These are phyloP conservation scores for Calonectria honghensis DNA, from an alignment of 2,329 filamentous ascomycete species.

Conservation along the genomic window DNA sequence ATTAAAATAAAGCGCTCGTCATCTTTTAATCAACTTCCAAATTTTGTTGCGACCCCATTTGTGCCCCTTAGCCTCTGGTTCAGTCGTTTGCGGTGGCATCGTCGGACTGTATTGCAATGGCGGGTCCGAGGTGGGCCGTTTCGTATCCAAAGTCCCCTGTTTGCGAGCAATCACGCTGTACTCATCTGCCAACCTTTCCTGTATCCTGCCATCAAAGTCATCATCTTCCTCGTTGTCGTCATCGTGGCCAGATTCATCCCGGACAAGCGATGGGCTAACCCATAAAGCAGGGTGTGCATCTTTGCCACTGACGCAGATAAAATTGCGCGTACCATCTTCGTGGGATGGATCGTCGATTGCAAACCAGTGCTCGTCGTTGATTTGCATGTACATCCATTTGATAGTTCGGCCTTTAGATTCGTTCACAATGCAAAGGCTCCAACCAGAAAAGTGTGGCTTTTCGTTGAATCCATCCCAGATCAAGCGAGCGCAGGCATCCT, in stretches of 20 bases:
- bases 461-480: slow-evolving; percentile 8
- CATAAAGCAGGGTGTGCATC: background rate
- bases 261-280: background rate
- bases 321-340: slow-evolving; percentile 2
- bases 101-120: background rate
- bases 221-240: background rate
- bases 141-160: background rate
- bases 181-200: background rate
- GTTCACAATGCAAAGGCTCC: background rate
- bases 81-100: background rate
- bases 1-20: background rate
- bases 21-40: background rate
- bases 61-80: background rate
- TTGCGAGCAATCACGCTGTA: background rate
- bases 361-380: slow-evolving; percentile 26
- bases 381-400: slow-evolving; percentile 26
- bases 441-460: background rate
- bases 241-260: background rate
- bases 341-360: slow-evolving; percentile 23
- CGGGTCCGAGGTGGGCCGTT: background rate
- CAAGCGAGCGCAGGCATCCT: slow-evolving; percentile 9
- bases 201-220: background rate
- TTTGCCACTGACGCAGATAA: background rate
- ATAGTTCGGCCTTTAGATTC: background rate
- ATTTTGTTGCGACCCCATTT: background rate